Conservation (phyloP, 2,329 filamentous ascomycete species). For the Bipolaris victoriae region DNA sequence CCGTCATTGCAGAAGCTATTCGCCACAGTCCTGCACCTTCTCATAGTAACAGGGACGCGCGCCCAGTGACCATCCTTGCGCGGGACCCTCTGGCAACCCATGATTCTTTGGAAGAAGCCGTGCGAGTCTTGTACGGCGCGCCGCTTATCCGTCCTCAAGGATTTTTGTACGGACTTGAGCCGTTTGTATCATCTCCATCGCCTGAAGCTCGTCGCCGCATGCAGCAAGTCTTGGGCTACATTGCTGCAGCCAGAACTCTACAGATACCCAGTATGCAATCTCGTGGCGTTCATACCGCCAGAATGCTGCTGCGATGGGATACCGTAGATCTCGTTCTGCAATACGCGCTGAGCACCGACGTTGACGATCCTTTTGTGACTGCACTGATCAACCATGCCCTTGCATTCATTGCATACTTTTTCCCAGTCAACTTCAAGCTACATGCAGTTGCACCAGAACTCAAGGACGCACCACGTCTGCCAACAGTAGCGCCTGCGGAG, state of each 20-base stretch:
- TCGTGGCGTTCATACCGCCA: conserved; percentile 66
- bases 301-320: conserved; percentile 65
- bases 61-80: conserved; percentile 33
- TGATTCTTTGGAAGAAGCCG: conserved; percentile 43
- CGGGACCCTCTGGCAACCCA: conserved; percentile 36
- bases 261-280: conserved; percentile 61
- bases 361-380: conserved; percentile 62
- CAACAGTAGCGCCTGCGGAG: conserved; percentile 38
- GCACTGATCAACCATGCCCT: conserved; percentile 62
- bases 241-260: conserved; percentile 66
- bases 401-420: conserved; percentile 65
- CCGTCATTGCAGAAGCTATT: conserved; percentile 40
- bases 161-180: conserved; percentile 40
- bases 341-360: conserved; percentile 58
- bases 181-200: conserved; percentile 31
- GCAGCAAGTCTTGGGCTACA: conserved; percentile 61
- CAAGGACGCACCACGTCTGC: conserved; percentile 57
- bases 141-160: conserved; percentile 36
- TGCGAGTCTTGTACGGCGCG: conserved; percentile 47
- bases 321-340: conserved; percentile 66
- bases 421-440: conserved; percentile 66
- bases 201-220: conserved; percentile 45
- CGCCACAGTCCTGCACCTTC: conserved; percentile 26
- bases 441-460: conserved; percentile 58
- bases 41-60: conserved; percentile 34